phyloP scores from a whole-genome alignment of 2,329 filamentous ascomycete genomes.

The Pseudocercospora vitis region DNA sequence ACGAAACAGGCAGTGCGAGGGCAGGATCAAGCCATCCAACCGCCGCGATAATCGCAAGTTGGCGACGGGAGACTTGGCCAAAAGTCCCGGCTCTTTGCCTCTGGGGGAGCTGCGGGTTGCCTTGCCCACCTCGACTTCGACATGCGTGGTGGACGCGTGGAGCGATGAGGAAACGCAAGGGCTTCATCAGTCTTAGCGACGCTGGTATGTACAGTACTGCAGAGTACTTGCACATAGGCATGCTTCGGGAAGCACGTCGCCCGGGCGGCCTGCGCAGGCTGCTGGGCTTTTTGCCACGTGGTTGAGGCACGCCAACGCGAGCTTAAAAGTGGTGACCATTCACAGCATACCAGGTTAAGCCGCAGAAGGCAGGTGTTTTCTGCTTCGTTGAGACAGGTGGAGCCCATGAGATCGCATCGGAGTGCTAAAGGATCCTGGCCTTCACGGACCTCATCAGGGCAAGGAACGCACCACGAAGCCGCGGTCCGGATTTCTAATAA shows the following conservation, averaged over 20 bases:
- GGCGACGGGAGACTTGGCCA: no score
- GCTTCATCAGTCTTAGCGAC: not conserved
- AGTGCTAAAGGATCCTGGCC: no score
- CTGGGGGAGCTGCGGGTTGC: no score
- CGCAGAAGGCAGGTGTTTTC: constrained; percentile 12
- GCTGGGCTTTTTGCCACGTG: constrained; percentile 18
- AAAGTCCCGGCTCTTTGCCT: no score
- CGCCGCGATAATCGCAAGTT: constrained; percentile 6
- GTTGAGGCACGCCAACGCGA: constrained; percentile 12
- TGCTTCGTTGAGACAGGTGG: not conserved
- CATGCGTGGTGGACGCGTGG: not conserved
- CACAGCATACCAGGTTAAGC: constrained; percentile 5
- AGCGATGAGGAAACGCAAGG: not conserved
- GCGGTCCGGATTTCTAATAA: no score
- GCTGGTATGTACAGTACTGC: not conserved
- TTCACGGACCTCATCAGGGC: no score
- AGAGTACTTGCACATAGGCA: not conserved
- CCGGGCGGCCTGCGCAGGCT: not conserved
- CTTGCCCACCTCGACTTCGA: no score
- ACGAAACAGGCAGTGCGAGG: constrained; percentile 14
- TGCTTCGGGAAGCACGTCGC: not conserved
- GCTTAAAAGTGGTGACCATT: not conserved
- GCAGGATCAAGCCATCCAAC: constrained; percentile 12
- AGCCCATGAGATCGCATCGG: no score
- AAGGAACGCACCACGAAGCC: no score